Evolutionary conservation across 371 early-diverging fungal genomes (phyloP).

Genomic region (Mucor velutinosus): DNA sequence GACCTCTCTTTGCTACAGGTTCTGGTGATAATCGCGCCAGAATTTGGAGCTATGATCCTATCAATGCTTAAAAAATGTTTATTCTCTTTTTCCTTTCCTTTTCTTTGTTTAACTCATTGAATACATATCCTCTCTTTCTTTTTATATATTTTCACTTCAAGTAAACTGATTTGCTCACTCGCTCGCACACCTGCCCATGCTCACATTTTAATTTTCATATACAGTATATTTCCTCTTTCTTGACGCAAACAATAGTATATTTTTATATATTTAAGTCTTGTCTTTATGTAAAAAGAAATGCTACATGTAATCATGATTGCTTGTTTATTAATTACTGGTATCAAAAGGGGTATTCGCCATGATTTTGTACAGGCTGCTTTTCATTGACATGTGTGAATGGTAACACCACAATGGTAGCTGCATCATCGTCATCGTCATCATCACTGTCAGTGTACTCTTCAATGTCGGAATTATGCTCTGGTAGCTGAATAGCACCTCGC

Average conservation of each 20-base stretch:
- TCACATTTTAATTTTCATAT: background rate
- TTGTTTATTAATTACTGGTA: background rate
- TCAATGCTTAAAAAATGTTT: conserved; percentile 6
- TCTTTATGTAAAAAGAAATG: background rate
- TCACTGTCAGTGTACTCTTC: background rate
- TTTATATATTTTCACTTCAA: background rate
- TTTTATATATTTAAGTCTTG: background rate
- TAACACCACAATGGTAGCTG: background rate
- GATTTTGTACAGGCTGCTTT: background rate
- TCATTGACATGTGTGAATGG: background rate
- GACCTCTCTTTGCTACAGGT: conserved; percentile 94
- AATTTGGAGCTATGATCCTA: conserved; percentile 82
- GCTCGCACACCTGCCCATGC: background rate
- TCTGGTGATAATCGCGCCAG: conserved; percentile 94
- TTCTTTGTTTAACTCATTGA: conserved; percentile 3
- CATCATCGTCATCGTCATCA: background rate
- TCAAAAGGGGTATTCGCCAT: background rate
- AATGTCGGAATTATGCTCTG: background rate
- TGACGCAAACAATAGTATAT: background rate
- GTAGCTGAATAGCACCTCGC: background rate
- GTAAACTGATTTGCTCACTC: conserved; percentile 1
- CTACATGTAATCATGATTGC: background rate
- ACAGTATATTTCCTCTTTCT: background rate
- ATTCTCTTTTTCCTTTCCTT: background rate
- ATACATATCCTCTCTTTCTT: background rate